These are phyloP conservation scores for Carex parvula DNA, from an alignment of 176 grass and related monocot species.

Conservation along the genomic window DNA sequence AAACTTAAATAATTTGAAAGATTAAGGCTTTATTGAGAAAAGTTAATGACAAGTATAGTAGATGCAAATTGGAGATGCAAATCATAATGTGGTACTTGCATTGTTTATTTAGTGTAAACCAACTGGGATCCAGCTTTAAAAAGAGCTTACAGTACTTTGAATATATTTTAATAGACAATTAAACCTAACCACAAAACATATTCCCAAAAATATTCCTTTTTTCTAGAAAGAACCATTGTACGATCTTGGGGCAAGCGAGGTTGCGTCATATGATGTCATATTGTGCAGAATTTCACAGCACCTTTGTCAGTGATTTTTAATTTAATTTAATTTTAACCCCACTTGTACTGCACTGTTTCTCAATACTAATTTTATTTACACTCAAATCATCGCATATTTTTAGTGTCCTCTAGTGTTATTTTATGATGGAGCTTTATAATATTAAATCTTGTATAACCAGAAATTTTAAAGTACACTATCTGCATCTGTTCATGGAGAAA, in stretches of 20 bases:
- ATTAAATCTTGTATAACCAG: too few relatives aligned
- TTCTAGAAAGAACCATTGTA: slow-evolving; percentile 45
- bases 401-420: too few relatives aligned
- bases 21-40: neutral
- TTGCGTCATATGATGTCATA: slow-evolving; percentile 47
- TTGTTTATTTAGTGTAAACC: neutral
- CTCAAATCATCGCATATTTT: too few relatives aligned
- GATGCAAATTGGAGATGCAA: neutral
- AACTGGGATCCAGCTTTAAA: neutral
- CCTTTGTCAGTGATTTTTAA: slow-evolving; percentile 42
- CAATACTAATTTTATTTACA: too few relatives aligned
- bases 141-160: neutral
- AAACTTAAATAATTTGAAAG: neutral
- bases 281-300: slow-evolving; percentile 3
- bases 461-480: too few relatives aligned
- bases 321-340: neutral
- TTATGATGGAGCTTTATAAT: too few relatives aligned
- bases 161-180: slow-evolving; percentile 15
- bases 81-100: neutral
- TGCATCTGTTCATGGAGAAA: too few relatives aligned
- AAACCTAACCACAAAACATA: slow-evolving; percentile 1
- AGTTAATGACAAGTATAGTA: neutral
- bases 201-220: slow-evolving; percentile 31
- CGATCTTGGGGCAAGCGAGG: slow-evolving; percentile 31
- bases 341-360: neutral